Evolutionary conservation across 129 eudicot genomes (phyloP).

Genomic region (Mikania micrantha): DNA sequence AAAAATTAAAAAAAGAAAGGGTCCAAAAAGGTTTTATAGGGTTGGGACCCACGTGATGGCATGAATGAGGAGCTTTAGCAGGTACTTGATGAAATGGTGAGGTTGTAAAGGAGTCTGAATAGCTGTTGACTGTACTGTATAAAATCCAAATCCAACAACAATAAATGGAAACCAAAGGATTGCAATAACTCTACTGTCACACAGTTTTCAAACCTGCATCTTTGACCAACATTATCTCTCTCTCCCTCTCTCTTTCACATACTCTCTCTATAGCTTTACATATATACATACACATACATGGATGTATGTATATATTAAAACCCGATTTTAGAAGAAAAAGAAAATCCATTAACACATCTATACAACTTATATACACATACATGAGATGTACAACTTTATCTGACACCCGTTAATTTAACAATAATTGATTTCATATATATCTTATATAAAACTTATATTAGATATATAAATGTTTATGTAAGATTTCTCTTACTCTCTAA

Average conservation of each 20-base stretch:
- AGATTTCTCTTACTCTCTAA: too few species aligned
- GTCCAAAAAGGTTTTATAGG: neutral
- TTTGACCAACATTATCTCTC: constrained; percentile 46
- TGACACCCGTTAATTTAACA: too few species aligned
- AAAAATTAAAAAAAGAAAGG: neutral
- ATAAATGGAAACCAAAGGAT: constrained; percentile 27
- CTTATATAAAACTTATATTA: too few species aligned
- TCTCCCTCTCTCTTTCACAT: neutral
- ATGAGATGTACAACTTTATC: too few species aligned
- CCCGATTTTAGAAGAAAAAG: too few species aligned
- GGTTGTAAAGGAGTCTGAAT: constrained; percentile 25
- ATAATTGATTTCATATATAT: too few species aligned
- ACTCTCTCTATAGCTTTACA: constrained; percentile 5
- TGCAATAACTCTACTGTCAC: constrained; percentile 28
- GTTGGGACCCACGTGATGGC: constrained; percentile 6
- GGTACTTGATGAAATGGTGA: constrained; percentile 28
- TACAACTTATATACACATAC: too few species aligned
- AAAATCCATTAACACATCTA: too few species aligned
- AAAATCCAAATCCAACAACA: constrained; percentile 30
- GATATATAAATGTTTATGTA: too few species aligned
- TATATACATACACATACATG: too few species aligned
- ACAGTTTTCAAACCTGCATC: constrained; percentile 48
- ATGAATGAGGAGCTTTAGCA: constrained; percentile 13
- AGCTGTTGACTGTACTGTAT: constrained; percentile 41
- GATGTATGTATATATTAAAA: too few species aligned